A percentile compares a stretch with the other conserved stretches of the same genome.
Evolutionary conservation across 495 filamentous ascomycete genomes (phyloP).

Genomic region (Aspergillus carlsbadensis): DNA sequence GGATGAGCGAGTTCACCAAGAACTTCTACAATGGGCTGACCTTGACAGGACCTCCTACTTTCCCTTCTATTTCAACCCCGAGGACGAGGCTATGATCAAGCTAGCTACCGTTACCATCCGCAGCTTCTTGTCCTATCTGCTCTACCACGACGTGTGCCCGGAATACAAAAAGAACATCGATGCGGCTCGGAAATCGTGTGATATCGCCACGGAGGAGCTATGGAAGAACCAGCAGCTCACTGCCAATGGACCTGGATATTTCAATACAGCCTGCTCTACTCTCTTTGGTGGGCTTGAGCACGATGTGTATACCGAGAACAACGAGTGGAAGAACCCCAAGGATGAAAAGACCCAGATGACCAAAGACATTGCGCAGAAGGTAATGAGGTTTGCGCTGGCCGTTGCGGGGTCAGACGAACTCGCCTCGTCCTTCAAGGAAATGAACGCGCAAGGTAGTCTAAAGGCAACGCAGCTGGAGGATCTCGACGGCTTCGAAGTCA

Average conservation of each 20-base stretch:
- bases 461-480: slow-evolving; percentile 37
- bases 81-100: slow-evolving; percentile 49
- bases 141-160: slow-evolving; percentile 79
- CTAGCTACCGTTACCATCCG: slow-evolving; percentile 60
- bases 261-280: slow-evolving; percentile 67
- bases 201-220: slow-evolving; percentile 65
- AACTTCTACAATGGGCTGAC: not conserved
- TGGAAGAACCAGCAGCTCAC: slow-evolving; percentile 51
- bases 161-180: slow-evolving; percentile 70
- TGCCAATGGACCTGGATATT: slow-evolving; percentile 62
- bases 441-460: slow-evolving; percentile 24
- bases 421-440: slow-evolving; percentile 25
- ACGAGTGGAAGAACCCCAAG: slow-evolving; percentile 24
- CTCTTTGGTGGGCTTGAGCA: slow-evolving; percentile 54
- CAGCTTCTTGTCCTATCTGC: slow-evolving; percentile 88
- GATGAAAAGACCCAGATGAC: slow-evolving; percentile 31
- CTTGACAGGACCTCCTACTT: slow-evolving; percentile 45
- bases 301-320: slow-evolving; percentile 28
- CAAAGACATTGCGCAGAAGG: slow-evolving; percentile 38
- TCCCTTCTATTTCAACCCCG: slow-evolving; percentile 42
- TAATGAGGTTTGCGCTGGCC: slow-evolving; percentile 44
- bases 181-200: slow-evolving; percentile 65
- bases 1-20: slow-evolving; percentile 10
- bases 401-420: slow-evolving; percentile 41
- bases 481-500: slow-evolving; percentile 58